Conservation (phyloP, 2,329 filamentous ascomycete genomes). For the Arthrobotrys entomopaga region DNA sequence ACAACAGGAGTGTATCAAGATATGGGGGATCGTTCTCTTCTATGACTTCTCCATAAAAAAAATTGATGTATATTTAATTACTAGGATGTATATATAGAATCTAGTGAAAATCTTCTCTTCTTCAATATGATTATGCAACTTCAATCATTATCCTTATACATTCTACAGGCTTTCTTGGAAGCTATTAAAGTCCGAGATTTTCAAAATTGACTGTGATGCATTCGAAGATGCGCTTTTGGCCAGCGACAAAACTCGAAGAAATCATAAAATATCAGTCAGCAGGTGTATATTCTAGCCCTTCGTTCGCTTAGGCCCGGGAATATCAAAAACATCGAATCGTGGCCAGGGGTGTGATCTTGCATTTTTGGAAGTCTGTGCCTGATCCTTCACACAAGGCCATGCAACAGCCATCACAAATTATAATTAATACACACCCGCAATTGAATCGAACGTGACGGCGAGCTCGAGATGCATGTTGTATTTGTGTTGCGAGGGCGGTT, state of each 20-base stretch:
- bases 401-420: too few species aligned
- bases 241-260: background rate
- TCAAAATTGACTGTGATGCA: slow-evolving; percentile 11
- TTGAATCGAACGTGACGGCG: too few species aligned
- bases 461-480: too few species aligned
- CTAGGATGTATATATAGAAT: too few species aligned
- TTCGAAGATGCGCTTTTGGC: slow-evolving; percentile 43
- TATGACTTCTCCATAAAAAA: background rate
- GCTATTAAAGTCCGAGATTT: background rate
- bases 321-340: slow-evolving; percentile 1
- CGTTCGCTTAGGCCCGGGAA: slow-evolving; percentile 37
- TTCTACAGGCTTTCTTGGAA: background rate
- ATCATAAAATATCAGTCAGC: background rate
- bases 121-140: background rate
- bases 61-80: background rate
- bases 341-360: slow-evolving; percentile 28
- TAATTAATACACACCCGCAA: too few species aligned
- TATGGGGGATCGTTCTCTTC: background rate
- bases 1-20: background rate
- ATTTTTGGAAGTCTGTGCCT: slow-evolving; percentile 2
- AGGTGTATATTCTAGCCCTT: background rate
- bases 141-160: background rate
- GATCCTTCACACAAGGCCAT: slow-evolving; percentile 45
- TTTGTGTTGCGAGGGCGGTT: slow-evolving; percentile 26
- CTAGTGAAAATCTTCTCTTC: background rate